Evolutionary conservation across 2,329 filamentous ascomycete genomes (phyloP).

Genomic region (Tolypocladium ovalisporum): DNA sequence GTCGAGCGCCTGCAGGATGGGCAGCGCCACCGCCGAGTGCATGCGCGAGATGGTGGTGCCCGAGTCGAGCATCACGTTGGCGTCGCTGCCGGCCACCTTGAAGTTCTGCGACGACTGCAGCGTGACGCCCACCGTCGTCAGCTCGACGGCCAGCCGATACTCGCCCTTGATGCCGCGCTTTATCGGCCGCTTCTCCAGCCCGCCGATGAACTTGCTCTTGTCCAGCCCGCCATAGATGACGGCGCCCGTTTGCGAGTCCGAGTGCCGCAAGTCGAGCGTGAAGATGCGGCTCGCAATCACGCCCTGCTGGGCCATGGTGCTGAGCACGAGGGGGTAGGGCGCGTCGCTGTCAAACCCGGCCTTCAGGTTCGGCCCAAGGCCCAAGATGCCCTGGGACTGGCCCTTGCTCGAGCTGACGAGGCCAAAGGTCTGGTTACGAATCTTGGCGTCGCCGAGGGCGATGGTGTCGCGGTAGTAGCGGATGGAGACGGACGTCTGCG

Average conservation of each 20-base stretch:
- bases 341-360: slow-evolving; percentile 23
- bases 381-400: slow-evolving; percentile 41
- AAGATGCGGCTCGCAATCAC: slow-evolving; percentile 39
- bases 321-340: slow-evolving; percentile 43
- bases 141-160: slow-evolving; percentile 22
- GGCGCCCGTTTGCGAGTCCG: slow-evolving; percentile 31
- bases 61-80: slow-evolving; percentile 38
- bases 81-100: slow-evolving; percentile 17
- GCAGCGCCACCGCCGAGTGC: slow-evolving; percentile 28
- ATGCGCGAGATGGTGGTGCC: slow-evolving; percentile 40
- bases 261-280: slow-evolving; percentile 36
- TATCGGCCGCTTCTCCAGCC: slow-evolving; percentile 30
- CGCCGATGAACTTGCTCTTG: slow-evolving; percentile 38
- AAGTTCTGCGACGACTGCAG: slow-evolving; percentile 12
- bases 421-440: slow-evolving; percentile 39
- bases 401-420: slow-evolving; percentile 31
- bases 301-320: slow-evolving; percentile 33
- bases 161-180: slow-evolving; percentile 24
- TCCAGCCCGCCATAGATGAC: slow-evolving; percentile 44
- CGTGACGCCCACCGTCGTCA: slow-evolving; percentile 20
- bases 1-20: slow-evolving; percentile 31
- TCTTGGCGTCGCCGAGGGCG: slow-evolving; percentile 28
- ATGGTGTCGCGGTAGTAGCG: slow-evolving; percentile 35
- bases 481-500: slow-evolving; percentile 27
- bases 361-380: slow-evolving; percentile 31